Evolutionary conservation across 345 rosid species (phyloP).

Genomic region (Corchorus olitorius): DNA sequence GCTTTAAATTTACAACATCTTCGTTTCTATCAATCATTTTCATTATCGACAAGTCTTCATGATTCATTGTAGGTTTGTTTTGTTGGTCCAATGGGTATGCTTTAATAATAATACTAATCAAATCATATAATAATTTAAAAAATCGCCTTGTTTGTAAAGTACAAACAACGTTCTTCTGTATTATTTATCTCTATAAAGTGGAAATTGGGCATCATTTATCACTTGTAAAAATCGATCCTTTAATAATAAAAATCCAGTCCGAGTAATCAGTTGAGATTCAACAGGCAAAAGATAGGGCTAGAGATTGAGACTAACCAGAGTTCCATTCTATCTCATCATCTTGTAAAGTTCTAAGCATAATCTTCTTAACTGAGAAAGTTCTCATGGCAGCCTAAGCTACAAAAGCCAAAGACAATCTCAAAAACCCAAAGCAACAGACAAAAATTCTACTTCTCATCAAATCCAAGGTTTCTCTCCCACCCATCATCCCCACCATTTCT

Average conservation of each 20-base stretch:
- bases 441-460: neutral
- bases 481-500: neutral
- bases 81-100: slow-evolving; percentile 6
- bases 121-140: too few species aligned
- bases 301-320: slow-evolving; percentile 8
- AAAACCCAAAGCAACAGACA: neutral
- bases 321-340: neutral
- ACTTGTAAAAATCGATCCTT: neutral
- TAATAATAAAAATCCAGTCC: neutral
- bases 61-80: neutral
- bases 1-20: neutral
- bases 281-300: slow-evolving; percentile 9
- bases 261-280: slow-evolving; percentile 15
- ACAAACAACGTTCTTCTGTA: neutral
- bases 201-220: neutral
- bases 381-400: neutral
- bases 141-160: too few species aligned
- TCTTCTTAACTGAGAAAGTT: neutral
- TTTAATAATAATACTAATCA: too few species aligned
- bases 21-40: neutral
- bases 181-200: neutral
- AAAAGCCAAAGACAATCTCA: neutral
- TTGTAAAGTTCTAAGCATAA: neutral
- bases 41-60: neutral
- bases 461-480: neutral